These are phyloP conservation scores for Farysia itapuensis DNA, from an alignment of 1,284 basidiomycete species.

Conservation along the genomic window DNA sequence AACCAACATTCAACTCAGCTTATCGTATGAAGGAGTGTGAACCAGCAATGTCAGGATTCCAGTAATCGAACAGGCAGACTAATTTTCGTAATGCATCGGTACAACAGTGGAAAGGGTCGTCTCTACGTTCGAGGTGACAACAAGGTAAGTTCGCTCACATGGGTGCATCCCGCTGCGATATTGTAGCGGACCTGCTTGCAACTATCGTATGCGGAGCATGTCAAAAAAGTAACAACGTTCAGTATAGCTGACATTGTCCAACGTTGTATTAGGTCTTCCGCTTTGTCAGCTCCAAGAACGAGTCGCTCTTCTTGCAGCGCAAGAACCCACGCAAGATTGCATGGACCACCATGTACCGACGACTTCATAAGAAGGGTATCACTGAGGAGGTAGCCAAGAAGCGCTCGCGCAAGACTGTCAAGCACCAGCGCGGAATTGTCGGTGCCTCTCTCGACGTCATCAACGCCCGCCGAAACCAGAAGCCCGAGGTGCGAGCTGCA, in stretches of 20 bases:
- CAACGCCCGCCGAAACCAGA: slow-evolving; percentile 75
- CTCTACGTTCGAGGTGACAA: slow-evolving; percentile 60
- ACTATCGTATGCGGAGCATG: too few species aligned
- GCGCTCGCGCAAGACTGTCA: slow-evolving; percentile 92
- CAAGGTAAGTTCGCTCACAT: slow-evolving; percentile 54
- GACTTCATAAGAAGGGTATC: slow-evolving; percentile 99
- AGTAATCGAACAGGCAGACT: too few species aligned
- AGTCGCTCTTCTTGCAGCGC: slow-evolving; percentile 97
- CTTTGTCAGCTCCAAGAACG: slow-evolving; percentile 65
- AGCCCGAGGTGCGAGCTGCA: slow-evolving; percentile 79
- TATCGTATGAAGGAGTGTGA: too few species aligned
- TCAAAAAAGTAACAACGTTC: too few species aligned
- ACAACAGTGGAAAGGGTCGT: slow-evolving; percentile 54
- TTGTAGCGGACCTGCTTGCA: too few species aligned
- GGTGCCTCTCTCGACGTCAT: slow-evolving; percentile 92
- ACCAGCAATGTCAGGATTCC: too few species aligned
- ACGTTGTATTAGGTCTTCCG: slow-evolving; percentile 58
- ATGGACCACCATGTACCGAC: slow-evolving; percentile 94
- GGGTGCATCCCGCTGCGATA: too few species aligned
- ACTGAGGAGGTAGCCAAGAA: slow-evolving; percentile 99
- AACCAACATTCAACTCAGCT: too few species aligned
- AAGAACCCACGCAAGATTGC: slow-evolving; percentile 99
- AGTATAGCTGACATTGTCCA: too few species aligned
- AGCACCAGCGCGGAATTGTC: slow-evolving; percentile 97
- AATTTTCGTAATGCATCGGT: too few species aligned